A percentile compares a stretch with the other conserved stretches of the same genome.
These are phyloP conservation scores for Metarhizium robertsii DNA, from an alignment of 2,329 filamentous ascomycete species.

Conservation along the genomic window DNA sequence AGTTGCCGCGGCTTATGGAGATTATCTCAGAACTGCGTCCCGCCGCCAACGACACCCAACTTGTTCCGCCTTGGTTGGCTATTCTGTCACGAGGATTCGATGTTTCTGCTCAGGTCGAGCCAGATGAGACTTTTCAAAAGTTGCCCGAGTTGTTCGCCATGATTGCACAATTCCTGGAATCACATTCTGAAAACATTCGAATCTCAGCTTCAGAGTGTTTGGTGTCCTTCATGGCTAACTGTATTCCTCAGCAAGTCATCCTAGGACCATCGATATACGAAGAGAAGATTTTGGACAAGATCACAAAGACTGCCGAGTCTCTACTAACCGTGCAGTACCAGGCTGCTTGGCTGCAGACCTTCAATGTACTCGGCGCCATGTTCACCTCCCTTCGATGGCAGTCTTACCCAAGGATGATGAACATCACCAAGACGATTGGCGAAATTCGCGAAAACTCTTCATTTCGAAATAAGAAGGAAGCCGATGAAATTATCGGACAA, in stretches of 20 bases:
- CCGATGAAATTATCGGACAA: constrained; percentile 79
- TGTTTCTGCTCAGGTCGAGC: constrained; percentile 78
- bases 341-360: constrained; percentile 88
- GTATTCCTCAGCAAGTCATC: constrained; percentile 73
- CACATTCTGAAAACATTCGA: constrained; percentile 84
- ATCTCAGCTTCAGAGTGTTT: constrained; percentile 92
- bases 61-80: constrained; percentile 93
- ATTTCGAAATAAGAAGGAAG: constrained; percentile 90
- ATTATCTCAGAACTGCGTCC: constrained; percentile 89
- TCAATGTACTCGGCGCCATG: constrained; percentile 77
- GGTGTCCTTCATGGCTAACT: constrained; percentile 86
- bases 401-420: constrained; percentile 66
- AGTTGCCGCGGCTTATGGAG: constrained; percentile 80
- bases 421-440: constrained; percentile 69
- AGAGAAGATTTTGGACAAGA: constrained; percentile 77
- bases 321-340: constrained; percentile 87
- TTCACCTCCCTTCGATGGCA: constrained; percentile 84
- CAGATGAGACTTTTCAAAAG: constrained; percentile 86
- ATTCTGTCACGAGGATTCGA: constrained; percentile 92
- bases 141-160: constrained; percentile 76
- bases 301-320: constrained; percentile 63
- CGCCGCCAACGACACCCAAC: constrained; percentile 84
- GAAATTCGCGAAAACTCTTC: constrained; percentile 81
- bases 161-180: constrained; percentile 73
- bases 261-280: constrained; percentile 86